These are phyloP conservation scores for Aechmea fasciata DNA, from an alignment of 176 grass and related monocot species.

Conservation along the genomic window DNA sequence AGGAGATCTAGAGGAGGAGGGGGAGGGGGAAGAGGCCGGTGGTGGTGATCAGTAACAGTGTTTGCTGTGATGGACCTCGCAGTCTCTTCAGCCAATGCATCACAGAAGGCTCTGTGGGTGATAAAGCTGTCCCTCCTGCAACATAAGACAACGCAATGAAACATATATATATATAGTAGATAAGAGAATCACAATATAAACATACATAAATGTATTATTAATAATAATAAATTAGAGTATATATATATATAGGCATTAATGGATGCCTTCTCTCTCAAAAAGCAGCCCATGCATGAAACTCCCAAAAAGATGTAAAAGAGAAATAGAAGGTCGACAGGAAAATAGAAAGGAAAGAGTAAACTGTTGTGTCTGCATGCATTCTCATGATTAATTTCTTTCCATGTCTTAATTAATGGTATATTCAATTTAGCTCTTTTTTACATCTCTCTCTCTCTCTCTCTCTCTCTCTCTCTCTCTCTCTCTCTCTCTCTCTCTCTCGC, in stretches of 20 bases:
- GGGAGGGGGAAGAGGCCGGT: slow-evolving; percentile 31
- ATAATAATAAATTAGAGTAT: not conserved
- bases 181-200: not conserved
- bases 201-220: not conserved
- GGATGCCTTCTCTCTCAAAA: not conserved
- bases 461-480: too few relatives aligned
- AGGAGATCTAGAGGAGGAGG: slow-evolving; percentile 29
- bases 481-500: too few relatives aligned
- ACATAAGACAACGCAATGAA: slow-evolving; percentile 1
- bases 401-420: not conserved
- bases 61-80: slow-evolving; percentile 38
- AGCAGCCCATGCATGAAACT: not conserved
- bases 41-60: not conserved
- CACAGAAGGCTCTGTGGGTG: slow-evolving; percentile 98
- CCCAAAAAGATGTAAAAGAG: slow-evolving; percentile 1
- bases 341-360: not conserved
- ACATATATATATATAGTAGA: not conserved
- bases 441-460: too few relatives aligned
- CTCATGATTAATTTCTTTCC: not conserved
- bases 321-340: not conserved
- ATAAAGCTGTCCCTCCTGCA: slow-evolving; percentile 99
- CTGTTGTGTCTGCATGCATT: not conserved
- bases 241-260: not conserved
- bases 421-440: not conserved
- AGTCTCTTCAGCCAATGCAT: slow-evolving; percentile 89